Evolutionary conservation across 2,329 filamentous ascomycete species (phyloP), one percentile per base, ranked within the genome.

Genomic region (Colletotrichum tropicale): DNA sequence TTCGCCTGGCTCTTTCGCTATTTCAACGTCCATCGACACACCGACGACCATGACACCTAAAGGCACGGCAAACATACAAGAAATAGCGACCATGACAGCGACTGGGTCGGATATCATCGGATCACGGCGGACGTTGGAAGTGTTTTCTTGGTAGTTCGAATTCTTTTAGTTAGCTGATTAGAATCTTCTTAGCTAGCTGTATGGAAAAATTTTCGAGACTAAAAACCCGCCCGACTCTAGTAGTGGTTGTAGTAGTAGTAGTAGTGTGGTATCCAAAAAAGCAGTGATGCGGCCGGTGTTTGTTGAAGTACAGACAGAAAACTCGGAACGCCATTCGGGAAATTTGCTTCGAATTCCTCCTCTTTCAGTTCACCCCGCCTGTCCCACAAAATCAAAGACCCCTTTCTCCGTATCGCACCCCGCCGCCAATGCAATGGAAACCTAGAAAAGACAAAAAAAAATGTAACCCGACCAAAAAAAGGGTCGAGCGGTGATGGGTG

Each of bases 231-330:
- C 72, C 28, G 36, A 38, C 9, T 75, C 55, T 71, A 71, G 38
- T 56, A 52, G 68, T 52, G 43, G 43, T 52, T 52, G n/a, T 52
- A 21, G 43, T 21, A 43, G 38, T 48, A 21, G 43, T 21, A 48
- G 5, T 48, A 52, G 58, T 48, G 21, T 71, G 36, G 52, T 75
- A 66, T 75, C 66, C 30, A 68, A 43, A 26, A 28, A 56, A 60
- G 68, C 70, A 72, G 61, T 56, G 55, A 67, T 75, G 72, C 72
- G 16, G 55, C 62, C 52, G 61, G 38, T 56, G 61, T 71, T 58
- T 72, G 30, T n/a, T 62, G 18, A 28, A 8, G 26, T 21, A 28
- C 43, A 56, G 65, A 43, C 13, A 34, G 36, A 65, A 66, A 55
- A 9, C 32, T 38, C 64, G 15, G 61, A 70, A 77, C 73, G 65